Conservation (phyloP, 768 basidiomycete species). For the Hypholoma sublateritium region DNA sequence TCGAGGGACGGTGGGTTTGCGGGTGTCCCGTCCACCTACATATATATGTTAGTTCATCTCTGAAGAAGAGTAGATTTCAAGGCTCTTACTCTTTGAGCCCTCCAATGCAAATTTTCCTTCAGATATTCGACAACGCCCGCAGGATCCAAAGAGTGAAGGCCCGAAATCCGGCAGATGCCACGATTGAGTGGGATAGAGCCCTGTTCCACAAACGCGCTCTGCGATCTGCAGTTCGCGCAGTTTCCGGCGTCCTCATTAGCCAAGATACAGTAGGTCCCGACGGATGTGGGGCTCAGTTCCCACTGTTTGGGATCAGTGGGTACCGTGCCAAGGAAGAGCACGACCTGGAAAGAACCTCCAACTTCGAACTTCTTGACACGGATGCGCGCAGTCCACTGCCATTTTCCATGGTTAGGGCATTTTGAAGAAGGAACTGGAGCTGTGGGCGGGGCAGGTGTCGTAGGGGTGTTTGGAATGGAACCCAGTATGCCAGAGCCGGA, state of each 20-base stretch:
- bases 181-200: background rate
- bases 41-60: background rate
- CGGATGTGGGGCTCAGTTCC: background rate
- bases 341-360: background rate
- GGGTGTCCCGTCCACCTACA: background rate
- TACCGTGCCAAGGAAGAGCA: background rate
- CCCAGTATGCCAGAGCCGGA: background rate
- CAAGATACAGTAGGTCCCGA: background rate
- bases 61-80: background rate
- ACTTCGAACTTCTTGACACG: background rate
- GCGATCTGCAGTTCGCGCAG: background rate
- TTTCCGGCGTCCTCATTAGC: background rate
- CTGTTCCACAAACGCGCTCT: background rate
- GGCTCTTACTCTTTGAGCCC: background rate
- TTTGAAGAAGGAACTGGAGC: too few species aligned
- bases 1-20: background rate
- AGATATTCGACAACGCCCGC: background rate
- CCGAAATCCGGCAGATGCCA: background rate
- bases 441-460: too few species aligned
- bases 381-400: background rate
- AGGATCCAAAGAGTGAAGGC: background rate
- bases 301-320: background rate
- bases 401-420: background rate
- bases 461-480: background rate
- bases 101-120: background rate